A percentile compares a stretch with the other conserved stretches of the same genome.
Evolutionary conservation across 2,329 filamentous ascomycete species (phyloP).

Genomic region (Fusarium sp.): DNA sequence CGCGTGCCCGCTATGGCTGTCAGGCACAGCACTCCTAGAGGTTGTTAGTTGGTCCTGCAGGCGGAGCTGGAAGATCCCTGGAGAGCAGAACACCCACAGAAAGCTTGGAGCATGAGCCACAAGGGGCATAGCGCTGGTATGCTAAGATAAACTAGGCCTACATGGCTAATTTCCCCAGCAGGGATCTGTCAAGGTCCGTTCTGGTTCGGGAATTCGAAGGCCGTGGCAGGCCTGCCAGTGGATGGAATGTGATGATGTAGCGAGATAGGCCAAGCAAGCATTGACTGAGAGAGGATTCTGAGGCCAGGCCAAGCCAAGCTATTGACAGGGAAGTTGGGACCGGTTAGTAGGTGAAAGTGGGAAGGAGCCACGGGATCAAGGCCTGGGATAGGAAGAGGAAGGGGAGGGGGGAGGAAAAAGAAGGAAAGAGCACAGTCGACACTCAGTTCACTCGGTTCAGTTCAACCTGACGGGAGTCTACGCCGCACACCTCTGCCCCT

Average conservation of each 20-base stretch:
- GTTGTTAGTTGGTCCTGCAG: conserved; percentile 31
- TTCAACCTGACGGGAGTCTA: conserved; percentile 17
- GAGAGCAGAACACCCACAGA: conserved; percentile 9
- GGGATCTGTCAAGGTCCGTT: conserved; percentile 36
- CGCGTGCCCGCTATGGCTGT: conserved; percentile 43
- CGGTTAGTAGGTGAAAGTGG: conserved; percentile 17
- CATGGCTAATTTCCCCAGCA: conserved; percentile 41
- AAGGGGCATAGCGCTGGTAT: conserved; percentile 38
- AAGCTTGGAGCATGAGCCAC: conserved; percentile 29
- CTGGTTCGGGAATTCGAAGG: conserved; percentile 37
- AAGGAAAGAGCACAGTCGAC: conserved; percentile 13
- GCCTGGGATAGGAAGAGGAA: conserved; percentile 5
- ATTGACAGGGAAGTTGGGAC: conserved; percentile 23
- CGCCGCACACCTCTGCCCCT: conserved; percentile 9
- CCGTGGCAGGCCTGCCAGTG: conserved; percentile 38
- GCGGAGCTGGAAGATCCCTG: conserved; percentile 26
- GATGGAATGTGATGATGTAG: conserved; percentile 47
- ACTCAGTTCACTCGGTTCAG: conserved; percentile 10
- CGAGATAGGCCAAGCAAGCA: conserved; percentile 40
- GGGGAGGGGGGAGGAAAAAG: conserved; percentile 23
- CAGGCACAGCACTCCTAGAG: conserved; percentile 42
- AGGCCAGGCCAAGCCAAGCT: conserved; percentile 7
- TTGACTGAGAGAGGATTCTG: conserved; percentile 18
- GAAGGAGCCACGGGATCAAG: conserved; percentile 25
- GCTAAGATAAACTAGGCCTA: conserved; percentile 12